phyloP scores from a whole-genome alignment of 108 stramenopile genomes.

The Skeletonema marinoi region DNA sequence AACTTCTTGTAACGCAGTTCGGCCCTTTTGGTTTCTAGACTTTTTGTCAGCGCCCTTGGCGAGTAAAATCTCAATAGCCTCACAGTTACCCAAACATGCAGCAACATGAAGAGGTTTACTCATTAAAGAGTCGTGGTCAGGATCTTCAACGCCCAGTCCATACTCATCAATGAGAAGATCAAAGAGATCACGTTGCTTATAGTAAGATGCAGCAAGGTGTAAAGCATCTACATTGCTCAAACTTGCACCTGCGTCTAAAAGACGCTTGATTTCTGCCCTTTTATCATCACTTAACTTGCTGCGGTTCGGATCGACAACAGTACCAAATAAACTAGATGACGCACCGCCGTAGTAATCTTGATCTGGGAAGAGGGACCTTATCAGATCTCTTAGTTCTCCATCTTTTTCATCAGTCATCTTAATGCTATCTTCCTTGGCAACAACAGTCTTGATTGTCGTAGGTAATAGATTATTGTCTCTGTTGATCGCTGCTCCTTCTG shows the following conservation, averaged over 20 bases:
- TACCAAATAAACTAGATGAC: neutral
- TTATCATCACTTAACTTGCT: constrained; percentile 26
- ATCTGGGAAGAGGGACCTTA: neutral
- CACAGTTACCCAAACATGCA: neutral
- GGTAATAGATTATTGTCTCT: no score
- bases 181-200: constrained; percentile 16
- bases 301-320: neutral
- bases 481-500: no score
- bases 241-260: constrained; percentile 10
- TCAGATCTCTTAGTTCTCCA: neutral
- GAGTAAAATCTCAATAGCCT: constrained; percentile 22
- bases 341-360: neutral
- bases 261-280: constrained; percentile 14
- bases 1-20: constrained; percentile 10
- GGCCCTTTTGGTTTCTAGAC: neutral
- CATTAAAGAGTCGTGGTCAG: neutral
- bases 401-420: neutral
- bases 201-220: constrained; percentile 5
- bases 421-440: no score
- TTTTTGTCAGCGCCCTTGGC: constrained; percentile 28
- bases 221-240: constrained; percentile 13
- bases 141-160: constrained; percentile 2
- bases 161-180: constrained; percentile 23
- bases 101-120: neutral
- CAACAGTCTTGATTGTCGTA: no score